Conservation (phyloP, 306 rosid species). For the Inga oerstediana region DNA sequence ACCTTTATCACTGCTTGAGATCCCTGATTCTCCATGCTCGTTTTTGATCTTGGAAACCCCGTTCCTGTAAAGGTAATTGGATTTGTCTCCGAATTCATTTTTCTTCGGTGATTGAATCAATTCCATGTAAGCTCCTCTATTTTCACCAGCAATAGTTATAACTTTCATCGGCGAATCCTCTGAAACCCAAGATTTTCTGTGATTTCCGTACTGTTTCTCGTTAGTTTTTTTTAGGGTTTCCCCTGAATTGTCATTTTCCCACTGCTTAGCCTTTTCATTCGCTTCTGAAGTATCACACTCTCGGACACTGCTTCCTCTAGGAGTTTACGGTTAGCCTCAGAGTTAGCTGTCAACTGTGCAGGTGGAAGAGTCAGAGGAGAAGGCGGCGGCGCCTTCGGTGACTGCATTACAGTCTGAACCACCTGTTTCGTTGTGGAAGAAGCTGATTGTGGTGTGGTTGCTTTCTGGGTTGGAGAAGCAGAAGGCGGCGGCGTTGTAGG, state of each 20-base stretch:
- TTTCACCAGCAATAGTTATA: slow-evolving; percentile 89
- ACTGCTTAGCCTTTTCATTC: slow-evolving; percentile 47
- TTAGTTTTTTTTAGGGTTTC: slow-evolving; percentile 14
- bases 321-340: slow-evolving; percentile 42
- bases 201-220: slow-evolving; percentile 36
- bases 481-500: slow-evolving; percentile 53
- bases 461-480: slow-evolving; percentile 35
- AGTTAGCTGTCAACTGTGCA: slow-evolving; percentile 42
- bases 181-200: slow-evolving; percentile 34
- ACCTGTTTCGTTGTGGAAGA: slow-evolving; percentile 31
- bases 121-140: slow-evolving; percentile 90
- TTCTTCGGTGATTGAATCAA: slow-evolving; percentile 50
- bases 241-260: slow-evolving; percentile 23
- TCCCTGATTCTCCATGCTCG: slow-evolving; percentile 29
- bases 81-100: slow-evolving; percentile 25
- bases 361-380: slow-evolving; percentile 70
- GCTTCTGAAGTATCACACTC: slow-evolving; percentile 62
- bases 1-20: slow-evolving; percentile 35
- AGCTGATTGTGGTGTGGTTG: not conserved
- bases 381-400: slow-evolving; percentile 56
- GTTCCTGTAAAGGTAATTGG: slow-evolving; percentile 41
- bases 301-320: slow-evolving; percentile 72
- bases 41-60: slow-evolving; percentile 17
- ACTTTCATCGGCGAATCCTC: slow-evolving; percentile 55
- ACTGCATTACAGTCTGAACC: slow-evolving; percentile 39